Percentiles rank a stretch among this genome's conserved stretches.
Conservation (phyloP, 2,329 filamentous ascomycete genomes). For the Elsinoe australis region DNA sequence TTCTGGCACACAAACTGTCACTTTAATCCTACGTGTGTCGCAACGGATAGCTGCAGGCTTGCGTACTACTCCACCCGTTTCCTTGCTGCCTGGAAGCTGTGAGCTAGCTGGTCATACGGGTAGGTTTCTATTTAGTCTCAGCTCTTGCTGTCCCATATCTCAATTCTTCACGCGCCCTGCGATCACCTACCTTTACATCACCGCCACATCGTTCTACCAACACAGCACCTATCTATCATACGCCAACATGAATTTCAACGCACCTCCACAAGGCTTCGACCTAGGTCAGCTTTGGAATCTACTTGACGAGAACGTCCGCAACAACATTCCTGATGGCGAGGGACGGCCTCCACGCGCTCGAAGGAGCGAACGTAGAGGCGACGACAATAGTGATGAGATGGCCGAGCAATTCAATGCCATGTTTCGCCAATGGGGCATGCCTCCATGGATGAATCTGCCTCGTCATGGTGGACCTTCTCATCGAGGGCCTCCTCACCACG, state of each 20-base stretch:
- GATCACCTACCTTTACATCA: too few relatives aligned
- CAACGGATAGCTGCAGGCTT: too few relatives aligned
- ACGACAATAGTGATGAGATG: not conserved
- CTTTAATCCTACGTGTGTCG: not conserved
- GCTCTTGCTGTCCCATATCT: not conserved
- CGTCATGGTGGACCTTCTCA: slow-evolving; percentile 13
- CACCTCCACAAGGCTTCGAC: not conserved
- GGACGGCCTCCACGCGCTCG: not conserved
- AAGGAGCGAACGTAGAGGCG: not conserved
- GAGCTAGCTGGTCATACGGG: slow-evolving; percentile 5
- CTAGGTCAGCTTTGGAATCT: not conserved
- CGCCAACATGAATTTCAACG: slow-evolving; percentile 5
- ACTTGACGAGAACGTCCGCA: not conserved
- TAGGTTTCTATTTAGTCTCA: slow-evolving; percentile 12
- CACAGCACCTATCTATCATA: not conserved
- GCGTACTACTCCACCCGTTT: slow-evolving; percentile 3
- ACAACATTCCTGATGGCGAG: not conserved
- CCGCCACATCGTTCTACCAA: too few relatives aligned
- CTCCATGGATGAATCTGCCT: slow-evolving; percentile 11
- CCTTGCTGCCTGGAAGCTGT: slow-evolving; percentile 14
- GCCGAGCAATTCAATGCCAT: not conserved
- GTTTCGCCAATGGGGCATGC: not conserved
- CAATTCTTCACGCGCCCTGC: not conserved
- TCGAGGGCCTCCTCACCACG: slow-evolving; percentile 22
- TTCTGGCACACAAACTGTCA: not conserved